Evolutionary conservation across 1,139 yeast species (phyloP), one percentile per base, ranked within the genome.

Genomic region (Debaryomyces psychrophilus): DNA sequence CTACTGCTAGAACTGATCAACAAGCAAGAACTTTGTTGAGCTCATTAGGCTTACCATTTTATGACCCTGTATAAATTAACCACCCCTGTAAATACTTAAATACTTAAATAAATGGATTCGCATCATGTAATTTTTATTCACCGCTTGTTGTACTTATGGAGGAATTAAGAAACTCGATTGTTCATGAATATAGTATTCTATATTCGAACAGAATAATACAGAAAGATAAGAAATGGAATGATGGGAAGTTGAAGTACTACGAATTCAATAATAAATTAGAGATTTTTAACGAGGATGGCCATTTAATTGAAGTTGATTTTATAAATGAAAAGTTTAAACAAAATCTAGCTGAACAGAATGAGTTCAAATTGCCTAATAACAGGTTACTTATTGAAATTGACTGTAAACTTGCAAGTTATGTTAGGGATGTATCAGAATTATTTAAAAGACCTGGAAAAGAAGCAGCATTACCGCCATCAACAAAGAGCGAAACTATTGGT

Each of bases 21-120:
- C 95, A 90, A 60, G 98, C 98, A n/a, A 82, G 96, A 65, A 82
- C 87, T 23, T 75, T 93, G 58, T 71, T 93, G 51, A 87, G 95
- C 62, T 85, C 90, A 3, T 78, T 84, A 57, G 97, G 97, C 11
- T 68, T 93, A 51, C 95, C 97, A 44, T 89, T 93, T 73, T 52
- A 58, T 46, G 55, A 55, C 33, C 49, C 50, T 40, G 47, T 43
- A 43, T 44, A 47, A 37, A 29, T 29, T 9, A 20, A 43, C 4
- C 26, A 37, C 22, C 33, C 27, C 8, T 44, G 43, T 40, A 44
- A 36, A 44, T 38, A 44, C 23, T 28, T 37, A 28, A 17, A 22
- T 37, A 37, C 17, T 33, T 31, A 36, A 27, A 44, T 27, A 33
- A 33, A 36, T 8, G 20, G 35, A 12, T 20, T 31, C 38, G 34